phyloP scores from a whole-genome alignment of 192 early-diverging fungal genomes.

The Gonapodya prolifera region DNA sequence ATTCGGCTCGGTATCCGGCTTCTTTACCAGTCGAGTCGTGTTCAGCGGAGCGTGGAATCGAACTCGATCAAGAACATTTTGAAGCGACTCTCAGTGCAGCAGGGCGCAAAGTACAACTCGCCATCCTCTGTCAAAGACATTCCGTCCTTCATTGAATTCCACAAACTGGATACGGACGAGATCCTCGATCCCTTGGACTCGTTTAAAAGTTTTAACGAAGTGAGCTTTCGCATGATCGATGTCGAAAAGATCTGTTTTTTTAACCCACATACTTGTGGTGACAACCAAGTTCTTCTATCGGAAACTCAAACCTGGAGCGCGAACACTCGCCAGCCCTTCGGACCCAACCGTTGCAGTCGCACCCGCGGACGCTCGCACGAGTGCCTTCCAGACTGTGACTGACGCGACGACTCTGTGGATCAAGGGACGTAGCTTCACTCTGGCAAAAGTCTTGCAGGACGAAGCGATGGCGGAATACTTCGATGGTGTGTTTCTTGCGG shows the following conservation, averaged over 20 bases:
- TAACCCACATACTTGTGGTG: too few species aligned
- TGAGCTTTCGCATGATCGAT: too few species aligned
- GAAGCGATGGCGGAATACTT: conserved; percentile 51
- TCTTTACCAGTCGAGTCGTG: conserved; percentile 40
- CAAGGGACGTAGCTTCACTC: conserved; percentile 58
- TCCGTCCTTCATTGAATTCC: conserved; percentile 58
- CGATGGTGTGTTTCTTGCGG: too few species aligned
- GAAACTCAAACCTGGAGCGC: conserved; percentile 51
- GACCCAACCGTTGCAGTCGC: conserved; percentile 45
- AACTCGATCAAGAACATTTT: conserved; percentile 11
- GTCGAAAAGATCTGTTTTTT: too few species aligned
- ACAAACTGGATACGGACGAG: conserved; percentile 50
- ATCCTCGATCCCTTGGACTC: conserved; percentile 53
- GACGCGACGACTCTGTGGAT: conserved; percentile 65
- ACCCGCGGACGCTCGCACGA: conserved; percentile 64
- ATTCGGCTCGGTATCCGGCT: conserved; percentile 67
- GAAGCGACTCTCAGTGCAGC: conserved; percentile 44
- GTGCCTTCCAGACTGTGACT: conserved; percentile 47
- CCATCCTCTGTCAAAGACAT: conserved; percentile 52
- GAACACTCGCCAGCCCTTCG: conserved; percentile 22
- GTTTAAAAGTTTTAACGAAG: conserved; percentile 70
- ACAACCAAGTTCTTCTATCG: conserved; percentile 83
- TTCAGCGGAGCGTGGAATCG: not conserved
- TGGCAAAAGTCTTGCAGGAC: conserved; percentile 44
- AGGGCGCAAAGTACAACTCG: conserved; percentile 57